Evolutionary conservation across 2,329 filamentous ascomycete genomes (phyloP).

Genomic region (Byssothecium circinans): DNA sequence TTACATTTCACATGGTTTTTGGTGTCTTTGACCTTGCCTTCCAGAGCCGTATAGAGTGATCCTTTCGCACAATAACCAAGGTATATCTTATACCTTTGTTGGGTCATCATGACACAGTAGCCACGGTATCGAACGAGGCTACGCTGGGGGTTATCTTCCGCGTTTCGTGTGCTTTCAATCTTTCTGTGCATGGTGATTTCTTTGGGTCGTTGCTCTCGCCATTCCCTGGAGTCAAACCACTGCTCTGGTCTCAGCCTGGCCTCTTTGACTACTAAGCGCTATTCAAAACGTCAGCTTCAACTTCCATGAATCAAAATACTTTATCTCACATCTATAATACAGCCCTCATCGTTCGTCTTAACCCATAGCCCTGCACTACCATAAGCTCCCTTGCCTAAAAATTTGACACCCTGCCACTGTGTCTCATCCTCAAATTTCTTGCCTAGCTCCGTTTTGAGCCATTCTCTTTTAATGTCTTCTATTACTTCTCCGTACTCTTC

Average conservation of each 20-base stretch:
- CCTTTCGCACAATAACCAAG: slow-evolving; percentile 5
- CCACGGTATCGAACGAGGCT: slow-evolving; percentile 9
- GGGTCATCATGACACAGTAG: slow-evolving; percentile 13
- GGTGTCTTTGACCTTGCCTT: neutral
- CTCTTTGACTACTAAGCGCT: slow-evolving; percentile 16
- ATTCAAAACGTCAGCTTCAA: neutral
- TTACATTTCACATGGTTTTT: too few species aligned
- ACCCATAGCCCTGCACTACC: slow-evolving; percentile 10
- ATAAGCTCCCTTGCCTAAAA: slow-evolving; percentile 7
- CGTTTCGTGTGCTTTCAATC: slow-evolving; percentile 3
- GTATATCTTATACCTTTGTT: slow-evolving; percentile 8
- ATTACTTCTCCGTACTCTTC: too few species aligned
- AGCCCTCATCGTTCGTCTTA: slow-evolving; percentile 2
- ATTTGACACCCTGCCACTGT: slow-evolving; percentile 5
- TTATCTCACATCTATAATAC: slow-evolving; percentile 8
- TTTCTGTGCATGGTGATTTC: slow-evolving; percentile 13
- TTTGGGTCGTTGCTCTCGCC: slow-evolving; percentile 7
- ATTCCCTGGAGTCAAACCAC: slow-evolving; percentile 7
- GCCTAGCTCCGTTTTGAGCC: neutral
- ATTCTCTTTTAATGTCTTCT: neutral
- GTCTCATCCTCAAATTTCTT: neutral
- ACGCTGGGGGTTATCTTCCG: neutral
- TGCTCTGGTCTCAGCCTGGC: neutral
- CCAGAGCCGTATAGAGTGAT: neutral
- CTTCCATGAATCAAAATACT: neutral